A percentile compares a stretch with the other conserved stretches of the same genome.
Evolutionary conservation across 2,329 filamentous ascomycete genomes (phyloP).

Genomic region (Cercospora canescens): DNA sequence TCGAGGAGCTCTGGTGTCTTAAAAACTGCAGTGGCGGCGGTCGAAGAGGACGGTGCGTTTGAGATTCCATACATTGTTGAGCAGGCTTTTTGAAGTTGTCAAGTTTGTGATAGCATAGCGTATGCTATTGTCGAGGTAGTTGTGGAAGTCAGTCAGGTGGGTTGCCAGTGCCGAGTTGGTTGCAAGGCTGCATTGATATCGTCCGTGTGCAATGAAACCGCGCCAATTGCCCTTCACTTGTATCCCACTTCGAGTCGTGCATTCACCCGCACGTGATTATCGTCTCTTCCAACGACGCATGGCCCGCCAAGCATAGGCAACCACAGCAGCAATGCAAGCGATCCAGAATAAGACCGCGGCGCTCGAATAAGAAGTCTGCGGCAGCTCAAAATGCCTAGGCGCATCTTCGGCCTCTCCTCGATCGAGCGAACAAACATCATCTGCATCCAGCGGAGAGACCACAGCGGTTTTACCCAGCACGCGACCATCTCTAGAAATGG

Average conservation of each 20-base stretch:
- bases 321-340: neutral
- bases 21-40: neutral
- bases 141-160: neutral
- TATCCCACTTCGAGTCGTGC: neutral
- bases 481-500: constrained; percentile 16
- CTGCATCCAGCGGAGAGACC: neutral
- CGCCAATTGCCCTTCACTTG: too few relatives aligned
- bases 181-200: too few relatives aligned
- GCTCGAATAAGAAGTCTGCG: neutral
- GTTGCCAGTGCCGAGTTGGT: too few relatives aligned
- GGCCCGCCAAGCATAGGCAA: neutral
- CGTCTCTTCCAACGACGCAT: neutral
- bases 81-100: neutral
- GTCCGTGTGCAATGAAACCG: too few relatives aligned
- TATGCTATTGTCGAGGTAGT: too few relatives aligned
- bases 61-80: neutral
- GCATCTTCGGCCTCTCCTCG: neutral
- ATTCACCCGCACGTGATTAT: neutral
- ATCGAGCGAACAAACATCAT: neutral
- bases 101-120: too few relatives aligned
- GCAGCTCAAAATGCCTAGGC: neutral
- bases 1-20: neutral
- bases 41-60: neutral
- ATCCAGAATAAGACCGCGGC: neutral
- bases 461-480: constrained; percentile 8